Evolutionary conservation across 352 stramenopile genomes (phyloP).

Genomic region (Phytopythium helicoides): DNA sequence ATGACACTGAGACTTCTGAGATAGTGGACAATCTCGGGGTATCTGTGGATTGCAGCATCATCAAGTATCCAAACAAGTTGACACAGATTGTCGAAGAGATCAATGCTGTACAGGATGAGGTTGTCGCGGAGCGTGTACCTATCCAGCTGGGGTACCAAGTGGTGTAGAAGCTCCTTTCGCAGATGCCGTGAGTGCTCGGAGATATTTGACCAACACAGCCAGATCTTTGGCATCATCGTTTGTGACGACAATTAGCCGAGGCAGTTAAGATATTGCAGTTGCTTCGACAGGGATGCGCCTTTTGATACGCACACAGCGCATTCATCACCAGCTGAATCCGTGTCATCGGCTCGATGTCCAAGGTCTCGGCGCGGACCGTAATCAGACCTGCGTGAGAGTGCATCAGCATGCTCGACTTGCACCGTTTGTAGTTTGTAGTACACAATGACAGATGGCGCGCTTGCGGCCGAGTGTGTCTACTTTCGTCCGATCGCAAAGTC

Average conservation of each 20-base stretch:
- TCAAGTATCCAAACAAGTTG: too few species aligned
- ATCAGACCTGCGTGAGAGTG: conserved; percentile 16
- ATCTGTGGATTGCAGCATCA: too few species aligned
- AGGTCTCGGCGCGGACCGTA: neutral
- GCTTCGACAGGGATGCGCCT: too few species aligned
- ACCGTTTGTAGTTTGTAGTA: conserved; percentile 23
- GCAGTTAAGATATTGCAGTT: too few species aligned
- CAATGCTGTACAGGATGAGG: conserved; percentile 9
- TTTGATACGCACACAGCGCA: neutral
- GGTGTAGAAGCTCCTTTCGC: neutral
- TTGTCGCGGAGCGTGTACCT: conserved; percentile 2
- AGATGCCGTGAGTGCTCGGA: conserved; percentile 1
- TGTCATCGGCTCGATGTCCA: neutral
- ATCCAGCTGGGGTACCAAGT: neutral
- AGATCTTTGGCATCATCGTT: neutral
- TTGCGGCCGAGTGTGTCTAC: conserved; percentile 8
- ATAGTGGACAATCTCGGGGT: too few species aligned
- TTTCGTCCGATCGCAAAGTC: conserved; percentile 24
- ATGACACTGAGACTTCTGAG: too few species aligned
- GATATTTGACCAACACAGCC: conserved; percentile 6
- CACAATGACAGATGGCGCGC: conserved; percentile 13
- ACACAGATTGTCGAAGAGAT: conserved; percentile 1
- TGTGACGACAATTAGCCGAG: too few species aligned
- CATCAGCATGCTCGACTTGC: conserved; percentile 15
- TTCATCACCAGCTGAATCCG: conserved; percentile 2